These are phyloP conservation scores for Cryptosporidium xiaoi DNA, from an alignment of 169 alveolate species.

Conservation along the genomic window DNA sequence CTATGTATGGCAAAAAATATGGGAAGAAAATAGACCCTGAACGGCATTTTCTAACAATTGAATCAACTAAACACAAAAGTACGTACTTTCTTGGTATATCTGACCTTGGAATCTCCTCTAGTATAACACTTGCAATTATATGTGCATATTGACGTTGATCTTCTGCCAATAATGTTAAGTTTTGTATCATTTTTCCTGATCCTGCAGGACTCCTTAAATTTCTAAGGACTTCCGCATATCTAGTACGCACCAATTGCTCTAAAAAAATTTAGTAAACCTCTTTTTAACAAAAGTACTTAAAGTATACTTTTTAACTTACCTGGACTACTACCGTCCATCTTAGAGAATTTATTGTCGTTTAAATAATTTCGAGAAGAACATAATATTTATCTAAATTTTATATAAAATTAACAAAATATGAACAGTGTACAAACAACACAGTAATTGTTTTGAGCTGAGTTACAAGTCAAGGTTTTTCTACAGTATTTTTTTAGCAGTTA, in stretches of 20 bases:
- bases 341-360: background rate
- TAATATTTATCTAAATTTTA: background rate
- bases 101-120: slow-evolving; percentile 69
- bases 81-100: slow-evolving; percentile 74
- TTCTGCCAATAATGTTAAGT: slow-evolving; percentile 61
- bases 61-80: slow-evolving; percentile 63
- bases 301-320: slow-evolving; percentile 34
- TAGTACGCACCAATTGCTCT: slow-evolving; percentile 57
- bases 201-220: slow-evolving; percentile 73
- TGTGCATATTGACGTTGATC: slow-evolving; percentile 75
- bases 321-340: slow-evolving; percentile 65
- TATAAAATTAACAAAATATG: background rate
- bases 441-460: background rate
- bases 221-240: slow-evolving; percentile 64
- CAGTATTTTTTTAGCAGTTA: no score
- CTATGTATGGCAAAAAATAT: slow-evolving; percentile 69
- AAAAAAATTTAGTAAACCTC: background rate
- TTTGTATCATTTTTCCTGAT: slow-evolving; percentile 66
- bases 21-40: slow-evolving; percentile 69
- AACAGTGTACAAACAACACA: background rate
- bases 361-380: background rate
- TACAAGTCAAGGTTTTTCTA: no score
- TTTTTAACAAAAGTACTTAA: background rate
- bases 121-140: slow-evolving; percentile 65
- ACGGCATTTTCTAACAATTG: slow-evolving; percentile 68